Evolutionary conservation across 371 early-diverging fungal genomes (phyloP), one percentile per base, ranked within the genome.

Genomic region (Zychaea mexicana): DNA sequence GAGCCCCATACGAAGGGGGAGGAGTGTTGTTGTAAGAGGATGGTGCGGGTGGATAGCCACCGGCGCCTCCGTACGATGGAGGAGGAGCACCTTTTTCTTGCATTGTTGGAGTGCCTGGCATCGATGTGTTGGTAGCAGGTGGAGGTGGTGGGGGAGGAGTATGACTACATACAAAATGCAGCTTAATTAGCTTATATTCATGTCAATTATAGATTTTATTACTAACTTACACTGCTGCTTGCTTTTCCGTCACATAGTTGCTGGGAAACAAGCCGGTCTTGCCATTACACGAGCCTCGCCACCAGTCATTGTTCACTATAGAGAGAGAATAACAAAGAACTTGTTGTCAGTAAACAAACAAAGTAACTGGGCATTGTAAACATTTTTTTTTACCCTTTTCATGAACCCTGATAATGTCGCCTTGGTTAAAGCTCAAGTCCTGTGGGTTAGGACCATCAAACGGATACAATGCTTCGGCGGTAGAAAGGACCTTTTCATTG

Each of bases 271-370:
- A 46, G 31, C 77, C 77, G 17, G 63, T 68, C 12, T 39, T 62
- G 17, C 71, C 73, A 28, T 69, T 61, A 15, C 73, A 24, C 1
- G 57, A 64, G 17, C 77, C 77, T 27, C 73, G 63, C 73, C 71
- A 76, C 77, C 77, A 76, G 46, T 76, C 73, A 60, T 73, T 59
- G 31, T 76, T 72, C 21, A 76, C 77, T 76, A 33, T 64, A 45
- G 31, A 8, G 39, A 24, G 15, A 22, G 12, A 26, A 19, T 5
- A 33, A n/a, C n/a, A n/a, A n/a, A n/a, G 12, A 12, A 33, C 33
- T 33, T 22, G 15, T 28, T 47, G 24, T 62, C 36, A 57, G n/a
- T n/a, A 15, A 10, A 39, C 17, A 13, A 52, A 53, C 19, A 31
- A 30, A 38, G 24, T 10, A 60, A 32, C 45, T 13, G 30, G 19